A percentile compares a stretch with the other conserved stretches of the same genome.
phyloP scores from a whole-genome alignment of 257 asterid genomes.

The Oldenlandia corymbosa region DNA sequence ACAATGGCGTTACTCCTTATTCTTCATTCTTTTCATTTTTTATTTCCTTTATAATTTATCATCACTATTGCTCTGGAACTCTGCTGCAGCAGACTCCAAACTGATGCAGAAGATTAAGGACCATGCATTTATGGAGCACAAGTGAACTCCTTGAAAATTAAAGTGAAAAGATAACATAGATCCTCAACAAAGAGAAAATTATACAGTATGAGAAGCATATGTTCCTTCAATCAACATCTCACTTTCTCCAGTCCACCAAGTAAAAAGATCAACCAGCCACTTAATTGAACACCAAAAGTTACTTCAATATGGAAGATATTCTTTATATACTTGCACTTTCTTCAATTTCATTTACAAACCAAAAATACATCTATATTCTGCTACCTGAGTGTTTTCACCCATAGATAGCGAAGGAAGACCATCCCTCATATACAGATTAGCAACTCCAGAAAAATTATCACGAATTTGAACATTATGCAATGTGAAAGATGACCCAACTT shows the following conservation, averaged over 20 bases:
- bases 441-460: too few species aligned
- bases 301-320: neutral
- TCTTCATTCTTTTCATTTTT: too few species aligned
- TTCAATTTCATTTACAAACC: neutral
- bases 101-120: neutral
- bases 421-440: too few species aligned
- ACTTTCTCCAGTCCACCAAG: neutral
- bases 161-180: neutral
- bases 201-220: neutral
- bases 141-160: neutral
- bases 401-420: too few species aligned
- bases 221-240: neutral
- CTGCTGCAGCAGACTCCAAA: too few species aligned
- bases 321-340: too few species aligned
- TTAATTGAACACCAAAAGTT: neutral
- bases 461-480: neutral
- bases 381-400: too few species aligned
- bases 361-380: neutral
- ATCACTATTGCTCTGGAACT: too few species aligned
- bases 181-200: neutral
- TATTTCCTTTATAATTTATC: too few species aligned
- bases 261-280: neutral
- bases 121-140: neutral
- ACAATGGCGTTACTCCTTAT: too few species aligned
- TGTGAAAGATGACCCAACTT: neutral